Evolutionary conservation across 1,139 yeast genomes (phyloP).

Genomic region (Sugiyamaella castrensis): DNA sequence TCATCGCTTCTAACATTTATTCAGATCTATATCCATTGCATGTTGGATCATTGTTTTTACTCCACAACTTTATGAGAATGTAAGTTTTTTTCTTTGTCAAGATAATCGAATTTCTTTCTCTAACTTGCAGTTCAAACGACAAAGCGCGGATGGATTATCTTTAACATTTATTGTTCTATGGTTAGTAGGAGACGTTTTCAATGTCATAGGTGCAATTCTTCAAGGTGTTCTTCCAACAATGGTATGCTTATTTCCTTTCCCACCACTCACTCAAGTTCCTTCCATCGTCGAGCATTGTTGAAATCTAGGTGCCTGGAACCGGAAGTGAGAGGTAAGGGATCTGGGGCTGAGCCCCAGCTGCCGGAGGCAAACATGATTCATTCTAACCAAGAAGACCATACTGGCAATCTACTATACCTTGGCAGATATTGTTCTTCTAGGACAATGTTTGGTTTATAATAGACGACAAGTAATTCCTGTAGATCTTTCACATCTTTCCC

Average conservation of each 20-base stretch:
- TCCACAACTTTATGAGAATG: slow-evolving; percentile 91
- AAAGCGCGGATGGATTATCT: slow-evolving; percentile 84
- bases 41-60: slow-evolving; percentile 98
- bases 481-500: slow-evolving; percentile 78
- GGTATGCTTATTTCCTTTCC: slow-evolving; percentile 35
- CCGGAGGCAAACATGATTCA: no score
- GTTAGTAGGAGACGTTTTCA: slow-evolving; percentile 89
- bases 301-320: no score
- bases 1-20: slow-evolving; percentile 1
- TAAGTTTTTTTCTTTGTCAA: slow-evolving; percentile 28
- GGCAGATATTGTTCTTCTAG: slow-evolving; percentile 78
- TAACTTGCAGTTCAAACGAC: slow-evolving; percentile 60
- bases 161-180: slow-evolving; percentile 78
- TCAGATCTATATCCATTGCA: slow-evolving; percentile 77
- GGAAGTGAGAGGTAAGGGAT: no score
- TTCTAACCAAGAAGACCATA: slow-evolving; percentile 47
- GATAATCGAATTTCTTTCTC: not conserved
- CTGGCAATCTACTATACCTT: slow-evolving; percentile 87
- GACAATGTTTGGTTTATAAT: slow-evolving; percentile 76
- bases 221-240: slow-evolving; percentile 91
- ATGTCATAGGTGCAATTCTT: slow-evolving; percentile 80
- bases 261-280: slow-evolving; percentile 13
- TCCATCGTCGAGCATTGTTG: no score
- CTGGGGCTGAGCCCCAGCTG: no score
- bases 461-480: slow-evolving; percentile 42